Conservation (phyloP, 768 basidiomycete genomes). For the Xerocomellus dryophilus region DNA sequence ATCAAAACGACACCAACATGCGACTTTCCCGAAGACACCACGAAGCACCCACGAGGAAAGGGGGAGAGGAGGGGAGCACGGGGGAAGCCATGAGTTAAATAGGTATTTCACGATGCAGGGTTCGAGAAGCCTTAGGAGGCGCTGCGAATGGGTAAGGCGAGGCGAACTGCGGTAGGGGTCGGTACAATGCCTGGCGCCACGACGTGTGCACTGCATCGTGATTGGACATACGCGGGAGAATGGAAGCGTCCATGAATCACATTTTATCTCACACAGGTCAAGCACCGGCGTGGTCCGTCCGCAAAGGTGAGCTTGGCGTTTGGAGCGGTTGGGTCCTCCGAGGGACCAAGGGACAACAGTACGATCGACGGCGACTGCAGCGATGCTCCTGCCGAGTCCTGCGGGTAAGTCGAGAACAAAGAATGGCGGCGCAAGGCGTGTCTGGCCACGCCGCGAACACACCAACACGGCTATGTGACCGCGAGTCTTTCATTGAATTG, state of each 20-base stretch:
- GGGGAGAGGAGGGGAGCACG: background rate
- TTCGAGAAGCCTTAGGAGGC: slow-evolving; percentile 1
- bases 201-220: slow-evolving; percentile 15
- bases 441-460: slow-evolving; percentile 19
- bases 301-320: slow-evolving; percentile 1
- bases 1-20: slow-evolving; percentile 1
- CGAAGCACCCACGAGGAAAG: slow-evolving; percentile 13
- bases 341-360: background rate
- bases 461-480: slow-evolving; percentile 8
- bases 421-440: background rate
- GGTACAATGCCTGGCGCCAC: background rate
- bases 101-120: slow-evolving; percentile 11
- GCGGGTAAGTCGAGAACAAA: background rate
- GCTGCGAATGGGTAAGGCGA: slow-evolving; percentile 7
- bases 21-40: background rate
- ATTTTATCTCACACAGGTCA: slow-evolving; percentile 1
- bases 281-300: background rate
- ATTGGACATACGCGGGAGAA: slow-evolving; percentile 3
- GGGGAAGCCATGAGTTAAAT: slow-evolving; percentile 10
- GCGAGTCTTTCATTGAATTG: slow-evolving; percentile 4
- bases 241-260: slow-evolving; percentile 14
- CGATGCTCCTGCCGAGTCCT: background rate
- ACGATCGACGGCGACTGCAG: background rate
- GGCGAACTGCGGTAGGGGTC: slow-evolving; percentile 18
- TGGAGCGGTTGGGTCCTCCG: background rate